Evolutionary conservation across 2,329 filamentous ascomycete genomes (phyloP).

Genomic region (Fusarium succisae): DNA sequence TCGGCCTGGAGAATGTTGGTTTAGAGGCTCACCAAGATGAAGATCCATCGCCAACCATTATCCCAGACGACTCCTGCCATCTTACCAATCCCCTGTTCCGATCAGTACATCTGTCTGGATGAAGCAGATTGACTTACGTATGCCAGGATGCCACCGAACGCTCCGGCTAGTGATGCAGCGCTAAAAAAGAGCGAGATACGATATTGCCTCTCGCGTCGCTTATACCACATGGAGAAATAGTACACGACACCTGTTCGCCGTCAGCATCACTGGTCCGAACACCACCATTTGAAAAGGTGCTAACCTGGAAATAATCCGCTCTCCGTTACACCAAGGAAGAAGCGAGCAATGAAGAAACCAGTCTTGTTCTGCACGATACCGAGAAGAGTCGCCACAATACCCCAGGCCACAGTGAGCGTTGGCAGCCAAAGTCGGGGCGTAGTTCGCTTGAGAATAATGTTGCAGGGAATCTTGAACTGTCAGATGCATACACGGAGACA

Average conservation of each 20-base stretch:
- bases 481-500: not conserved
- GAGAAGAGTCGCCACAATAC: constrained; percentile 60
- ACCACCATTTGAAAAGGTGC: too few species aligned
- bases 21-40: constrained; percentile 59
- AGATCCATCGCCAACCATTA: constrained; percentile 68
- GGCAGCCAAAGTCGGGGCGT: constrained; percentile 67
- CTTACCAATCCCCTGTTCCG: constrained; percentile 58
- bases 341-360: constrained; percentile 62
- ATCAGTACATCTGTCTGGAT: not conserved
- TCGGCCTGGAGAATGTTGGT: fast-evolving
- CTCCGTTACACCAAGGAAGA: constrained; percentile 66
- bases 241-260: constrained; percentile 49
- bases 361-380: constrained; percentile 60
- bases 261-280: too few species aligned
- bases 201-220: constrained; percentile 62
- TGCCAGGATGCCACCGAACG: constrained; percentile 65
- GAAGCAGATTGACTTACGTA: constrained; percentile 50
- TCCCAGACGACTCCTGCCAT: constrained; percentile 62
- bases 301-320: constrained; percentile 56
- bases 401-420: constrained; percentile 65
- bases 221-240: constrained; percentile 66
- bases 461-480: constrained; percentile 62
- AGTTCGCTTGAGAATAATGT: constrained; percentile 69
- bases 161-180: constrained; percentile 63
- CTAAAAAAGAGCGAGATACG: constrained; percentile 66